Evolutionary conservation across 805 yeast genomes (phyloP), one percentile per base, ranked within the genome.

Genomic region (Scheffersomyces ergatensis): DNA sequence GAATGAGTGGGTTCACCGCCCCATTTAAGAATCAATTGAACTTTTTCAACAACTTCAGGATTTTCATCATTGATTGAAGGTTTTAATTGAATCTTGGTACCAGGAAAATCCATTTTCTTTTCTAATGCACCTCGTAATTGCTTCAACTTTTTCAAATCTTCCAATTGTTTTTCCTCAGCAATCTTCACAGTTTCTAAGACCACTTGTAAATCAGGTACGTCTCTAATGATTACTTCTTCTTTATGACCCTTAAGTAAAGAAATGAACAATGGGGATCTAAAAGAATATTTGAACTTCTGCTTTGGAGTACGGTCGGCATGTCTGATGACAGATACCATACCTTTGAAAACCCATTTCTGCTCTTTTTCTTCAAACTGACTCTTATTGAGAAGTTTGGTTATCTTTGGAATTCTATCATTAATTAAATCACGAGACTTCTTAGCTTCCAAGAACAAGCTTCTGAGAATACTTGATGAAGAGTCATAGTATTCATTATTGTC

Each of bases 1-100:
- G 97, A 89, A 62, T 93, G 99, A 1, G 99, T 93, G 5, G 99
- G 97, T 63, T 93, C 99, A 48, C 99, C 99, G 53, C 99, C 99
- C 99, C 99, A 93, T 61, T 93, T 93, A 53, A 93, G 72, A 46
- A 93, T 95, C 47, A 93, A 82, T 63, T 93, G 99, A 18, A 92
- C 97, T 59, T 93, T 93, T 49, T 92, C 97, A 16, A 93, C 93
- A 25, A 83, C 81, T 27, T 77, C 82, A 3, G 70, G 65, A 43
- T 71, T 74, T 30, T 78, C 82, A 12, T 71, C 66, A 52, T 77
- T 76, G 41, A 90, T 57, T 3, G 92, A 82, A 0, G 99, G 99
- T 60, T 93, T 93, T 53, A 93, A 67, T 66, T 93, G 99, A 46
- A 93, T 85, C 58, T 93, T 93, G 0, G 99, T 93, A 8, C 99